Conservation (phyloP, 192 early-diverging fungal species). For the Coemansia sp. region DNA sequence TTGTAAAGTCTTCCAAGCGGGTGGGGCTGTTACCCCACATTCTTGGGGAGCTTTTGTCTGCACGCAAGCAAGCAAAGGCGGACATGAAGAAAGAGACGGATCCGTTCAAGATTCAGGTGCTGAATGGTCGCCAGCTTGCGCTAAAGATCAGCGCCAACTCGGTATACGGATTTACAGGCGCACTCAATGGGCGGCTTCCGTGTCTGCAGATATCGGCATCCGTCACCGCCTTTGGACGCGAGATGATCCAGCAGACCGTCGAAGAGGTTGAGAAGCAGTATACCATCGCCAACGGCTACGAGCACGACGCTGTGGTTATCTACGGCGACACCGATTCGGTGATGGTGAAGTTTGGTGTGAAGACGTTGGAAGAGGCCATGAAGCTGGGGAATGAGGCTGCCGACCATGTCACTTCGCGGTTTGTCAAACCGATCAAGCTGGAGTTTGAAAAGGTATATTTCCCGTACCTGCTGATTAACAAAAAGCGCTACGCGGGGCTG, state of each 20-base stretch:
- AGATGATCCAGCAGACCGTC: conserved; percentile 94
- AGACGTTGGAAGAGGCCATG: conserved; percentile 83
- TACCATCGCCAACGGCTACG: conserved; percentile 85
- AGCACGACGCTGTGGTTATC: conserved; percentile 87
- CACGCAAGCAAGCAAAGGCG: conserved; percentile 89
- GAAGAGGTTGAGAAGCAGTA: conserved; percentile 80
- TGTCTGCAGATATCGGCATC: conserved; percentile 92
- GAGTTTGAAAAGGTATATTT: conserved; percentile 99
- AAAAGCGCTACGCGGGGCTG: conserved; percentile 96
- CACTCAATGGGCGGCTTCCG: conserved; percentile 88
- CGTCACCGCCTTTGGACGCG: conserved; percentile 92
- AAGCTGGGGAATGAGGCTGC: conserved; percentile 84
- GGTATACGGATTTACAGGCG: conserved; percentile 97
- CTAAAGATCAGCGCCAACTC: conserved; percentile 97
- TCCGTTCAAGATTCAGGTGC: conserved; percentile 89
- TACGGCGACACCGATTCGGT: conserved; percentile 99
- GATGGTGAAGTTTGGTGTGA: conserved; percentile 96
- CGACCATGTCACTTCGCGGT: conserved; percentile 79
- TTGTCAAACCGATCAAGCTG: conserved; percentile 93
- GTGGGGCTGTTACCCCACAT: conserved; percentile 89
- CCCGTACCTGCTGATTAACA: conserved; percentile 96
- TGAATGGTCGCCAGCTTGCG: conserved; percentile 96
- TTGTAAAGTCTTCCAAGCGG: conserved; percentile 73
- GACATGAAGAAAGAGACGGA: conserved; percentile 97
- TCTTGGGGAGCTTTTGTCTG: conserved; percentile 84